Base-by-base conservation (phyloP, 2,329 filamentous ascomycete genomes). In the Colletotrichum euphorbiae region DNA sequence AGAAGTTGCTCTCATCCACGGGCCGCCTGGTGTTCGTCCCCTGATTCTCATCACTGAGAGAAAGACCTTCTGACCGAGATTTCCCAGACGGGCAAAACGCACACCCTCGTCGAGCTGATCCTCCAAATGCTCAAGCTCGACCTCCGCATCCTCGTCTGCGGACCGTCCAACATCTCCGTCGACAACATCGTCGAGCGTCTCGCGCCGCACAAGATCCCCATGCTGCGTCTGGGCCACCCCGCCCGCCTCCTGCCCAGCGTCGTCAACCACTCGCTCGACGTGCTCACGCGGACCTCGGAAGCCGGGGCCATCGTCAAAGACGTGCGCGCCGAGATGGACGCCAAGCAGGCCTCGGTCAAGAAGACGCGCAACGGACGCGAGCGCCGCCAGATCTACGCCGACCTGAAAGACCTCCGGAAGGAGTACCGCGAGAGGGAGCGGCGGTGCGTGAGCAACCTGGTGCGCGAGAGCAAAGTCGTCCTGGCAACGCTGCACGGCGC, bases 101-200 rank as follows among this genome's bases (percentile, higher is more conserved):
- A 98, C 77, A 98, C 96, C 0, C 82, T 99, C 43, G 95, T 99
- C 68, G 96, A 99, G 78, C 84, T 99, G 12, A 97, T 99, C 69
- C 84, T 97, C n/a, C 96, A 99, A 76, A 83, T 98, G 73, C 83
- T 97, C 62, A 90, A 90, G 75, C 87, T 88, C 24, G 87, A 89
- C 38, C 85, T 90, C 61, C 89, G 94, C 1, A 84, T 98, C 11
- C 85, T 98, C 2, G 95, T 98, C n/a, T 98, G 96, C 74, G 96
- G 95, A 0, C 96, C 96, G 0, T 97, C 93, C 33, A 99, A 99
- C 77, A 94, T 99, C 73, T 96, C 93, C 0, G 96, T 99, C 1
- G 96, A 99, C 85, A 99, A 99, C 76, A 97, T 99, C 66, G 94
- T 98, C 8, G 96, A 99, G 80, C 90, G 96, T 7, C 86, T 98